A percentile compares a stretch with the other conserved stretches of the same genome.
Evolutionary conservation across 2,329 filamentous ascomycete genomes (phyloP).

Genomic region (Emmonsiellopsis sp.): DNA sequence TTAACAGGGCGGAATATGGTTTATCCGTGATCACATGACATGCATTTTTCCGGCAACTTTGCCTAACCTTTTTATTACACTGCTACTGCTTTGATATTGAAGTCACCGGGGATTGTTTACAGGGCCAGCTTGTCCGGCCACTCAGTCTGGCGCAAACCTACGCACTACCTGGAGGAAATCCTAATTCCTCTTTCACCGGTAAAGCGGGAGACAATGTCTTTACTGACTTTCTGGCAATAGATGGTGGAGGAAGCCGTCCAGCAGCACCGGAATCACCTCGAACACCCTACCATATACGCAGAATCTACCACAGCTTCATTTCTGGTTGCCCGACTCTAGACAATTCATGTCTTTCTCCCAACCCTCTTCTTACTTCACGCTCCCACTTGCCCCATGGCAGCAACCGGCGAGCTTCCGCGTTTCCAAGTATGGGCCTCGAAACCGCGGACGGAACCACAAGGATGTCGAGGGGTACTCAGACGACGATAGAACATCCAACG

Average conservation of each 20-base stretch:
- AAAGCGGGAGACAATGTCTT: neutral
- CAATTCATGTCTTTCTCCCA: constrained; percentile 22
- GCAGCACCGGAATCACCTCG: neutral
- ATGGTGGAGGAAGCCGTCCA: neutral
- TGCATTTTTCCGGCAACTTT: too few relatives aligned
- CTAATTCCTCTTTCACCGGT: too few relatives aligned
- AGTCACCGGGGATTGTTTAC: too few relatives aligned
- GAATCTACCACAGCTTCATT: neutral
- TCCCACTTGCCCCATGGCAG: constrained; percentile 29
- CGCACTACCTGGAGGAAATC: too few relatives aligned
- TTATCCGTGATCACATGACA: too few relatives aligned
- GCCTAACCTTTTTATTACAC: too few relatives aligned
- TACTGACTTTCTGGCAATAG: neutral
- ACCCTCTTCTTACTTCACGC: constrained; percentile 27
- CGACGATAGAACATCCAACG: neutral
- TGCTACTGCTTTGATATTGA: too few relatives aligned
- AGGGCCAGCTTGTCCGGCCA: too few relatives aligned
- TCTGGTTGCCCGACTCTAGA: neutral
- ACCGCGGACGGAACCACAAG: constrained; percentile 22
- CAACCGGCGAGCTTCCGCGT: constrained; percentile 27
- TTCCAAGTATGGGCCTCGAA: constrained; percentile 26
- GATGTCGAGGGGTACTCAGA: neutral
- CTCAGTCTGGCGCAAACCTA: too few relatives aligned
- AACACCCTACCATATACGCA: neutral
- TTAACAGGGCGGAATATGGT: too few relatives aligned